Evolutionary conservation across 2,329 filamentous ascomycete species (phyloP).

Genomic region (Cladosporium sp.): DNA sequence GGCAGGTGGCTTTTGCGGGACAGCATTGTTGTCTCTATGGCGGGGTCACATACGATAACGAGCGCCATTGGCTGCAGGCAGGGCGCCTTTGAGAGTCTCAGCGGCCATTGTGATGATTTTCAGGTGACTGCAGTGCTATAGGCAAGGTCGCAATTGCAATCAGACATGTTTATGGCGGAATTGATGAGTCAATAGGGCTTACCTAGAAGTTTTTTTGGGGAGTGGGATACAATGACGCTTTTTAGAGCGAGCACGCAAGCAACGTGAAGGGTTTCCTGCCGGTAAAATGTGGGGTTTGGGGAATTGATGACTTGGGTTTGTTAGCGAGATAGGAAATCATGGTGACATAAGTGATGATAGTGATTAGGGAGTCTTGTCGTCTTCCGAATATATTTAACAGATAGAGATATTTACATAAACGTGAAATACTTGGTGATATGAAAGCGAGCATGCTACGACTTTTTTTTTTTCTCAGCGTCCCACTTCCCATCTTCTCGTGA

Average conservation of each 20-base stretch:
- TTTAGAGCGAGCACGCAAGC: background rate
- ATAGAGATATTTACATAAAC: no score
- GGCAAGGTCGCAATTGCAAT: background rate
- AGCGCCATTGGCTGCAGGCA: background rate
- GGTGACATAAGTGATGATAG: no score
- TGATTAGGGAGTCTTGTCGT: no score
- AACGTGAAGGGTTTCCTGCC: background rate
- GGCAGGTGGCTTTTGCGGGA: no score
- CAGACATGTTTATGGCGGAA: background rate
- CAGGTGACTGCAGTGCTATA: slow-evolving; percentile 1
- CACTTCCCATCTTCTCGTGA: no score
- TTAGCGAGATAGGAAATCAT: no score
- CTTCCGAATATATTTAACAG: no score
- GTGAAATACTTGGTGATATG: no score
- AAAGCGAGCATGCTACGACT: no score
- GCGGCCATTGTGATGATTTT: slow-evolving; percentile 1
- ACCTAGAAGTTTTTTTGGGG: slow-evolving; percentile 1
- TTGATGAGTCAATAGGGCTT: background rate
- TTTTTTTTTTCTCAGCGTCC: no score
- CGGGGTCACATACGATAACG: slow-evolving; percentile 6
- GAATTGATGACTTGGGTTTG: no score
- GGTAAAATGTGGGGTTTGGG: background rate
- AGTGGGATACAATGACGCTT: background rate
- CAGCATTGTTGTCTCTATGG: background rate
- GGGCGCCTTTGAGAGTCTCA: background rate